A percentile compares a stretch with the other conserved stretches of the same genome.
Conservation (phyloP, 345 rosid genomes). For the Moringa oleifera region DNA sequence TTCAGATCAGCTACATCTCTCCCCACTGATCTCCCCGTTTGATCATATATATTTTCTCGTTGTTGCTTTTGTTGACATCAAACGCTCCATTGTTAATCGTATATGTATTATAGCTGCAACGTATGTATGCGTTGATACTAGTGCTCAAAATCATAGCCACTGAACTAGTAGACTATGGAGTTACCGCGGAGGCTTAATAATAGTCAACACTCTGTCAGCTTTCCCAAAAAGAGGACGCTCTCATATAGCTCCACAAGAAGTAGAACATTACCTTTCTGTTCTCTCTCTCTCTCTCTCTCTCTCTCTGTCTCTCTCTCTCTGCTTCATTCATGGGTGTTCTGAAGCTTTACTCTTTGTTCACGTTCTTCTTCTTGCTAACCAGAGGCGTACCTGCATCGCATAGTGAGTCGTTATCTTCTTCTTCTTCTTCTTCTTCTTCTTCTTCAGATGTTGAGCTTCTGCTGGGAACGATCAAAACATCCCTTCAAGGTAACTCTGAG, state of each 20-base stretch:
- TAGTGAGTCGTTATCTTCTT: conserved; percentile 6
- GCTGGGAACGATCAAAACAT: conserved; percentile 59
- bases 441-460: conserved; percentile 76
- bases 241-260: conserved; percentile 26
- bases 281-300: conserved; percentile 15
- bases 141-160: conserved; percentile 38
- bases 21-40: neutral
- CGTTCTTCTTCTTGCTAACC: conserved; percentile 26
- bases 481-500: conserved; percentile 72
- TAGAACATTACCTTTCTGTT: conserved; percentile 11
- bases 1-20: neutral
- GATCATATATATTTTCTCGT: neutral
- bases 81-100: conserved; percentile 13
- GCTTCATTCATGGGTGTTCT: conserved; percentile 45
- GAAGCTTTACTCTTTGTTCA: conserved; percentile 33
- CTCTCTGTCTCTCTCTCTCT: conserved; percentile 22
- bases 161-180: conserved; percentile 22
- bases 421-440: conserved; percentile 27
- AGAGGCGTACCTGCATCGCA: conserved; percentile 8
- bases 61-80: neutral
- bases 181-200: conserved; percentile 7
- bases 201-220: conserved; percentile 55
- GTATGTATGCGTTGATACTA: neutral
- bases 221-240: conserved; percentile 34
- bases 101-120: neutral